Evolutionary conservation across 306 rosid genomes (phyloP).

Genomic region (Carpinus viminea): DNA sequence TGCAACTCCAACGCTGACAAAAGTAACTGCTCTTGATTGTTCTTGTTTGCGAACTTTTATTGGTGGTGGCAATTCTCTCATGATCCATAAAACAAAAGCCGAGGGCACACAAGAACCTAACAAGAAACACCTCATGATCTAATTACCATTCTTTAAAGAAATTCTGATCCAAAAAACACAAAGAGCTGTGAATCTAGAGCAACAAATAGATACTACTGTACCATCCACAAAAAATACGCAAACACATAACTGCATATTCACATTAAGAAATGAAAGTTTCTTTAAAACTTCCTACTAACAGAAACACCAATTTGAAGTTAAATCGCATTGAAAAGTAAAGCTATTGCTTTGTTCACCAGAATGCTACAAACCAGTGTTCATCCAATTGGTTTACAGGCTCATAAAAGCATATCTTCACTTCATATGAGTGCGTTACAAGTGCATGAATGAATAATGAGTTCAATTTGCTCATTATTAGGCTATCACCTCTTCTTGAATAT

Average conservation of each 20-base stretch:
- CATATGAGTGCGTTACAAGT: neutral
- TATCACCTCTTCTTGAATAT: neutral
- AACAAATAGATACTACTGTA: neutral
- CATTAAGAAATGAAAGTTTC: neutral
- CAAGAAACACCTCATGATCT: constrained; percentile 7
- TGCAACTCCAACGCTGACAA: constrained; percentile 40
- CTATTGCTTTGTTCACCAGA: neutral
- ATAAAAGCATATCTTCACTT: neutral
- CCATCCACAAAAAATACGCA: neutral
- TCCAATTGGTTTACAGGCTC: neutral
- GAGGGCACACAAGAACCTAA: constrained; percentile 70
- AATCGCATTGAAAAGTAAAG: neutral
- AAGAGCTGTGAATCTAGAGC: neutral
- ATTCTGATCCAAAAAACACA: neutral
- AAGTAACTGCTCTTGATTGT: constrained; percentile 49
- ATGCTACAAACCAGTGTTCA: neutral
- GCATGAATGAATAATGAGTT: neutral
- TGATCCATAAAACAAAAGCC: constrained; percentile 65
- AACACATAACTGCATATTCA: neutral
- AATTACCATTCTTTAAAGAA: neutral
- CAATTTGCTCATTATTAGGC: neutral
- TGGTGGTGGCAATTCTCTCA: constrained; percentile 67
- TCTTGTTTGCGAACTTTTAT: constrained; percentile 32
- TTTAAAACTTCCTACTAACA: neutral
- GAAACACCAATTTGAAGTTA: neutral